phyloP scores from a whole-genome alignment of 2,329 filamentous ascomycete genomes.

The Lachnellula occidentalis region DNA sequence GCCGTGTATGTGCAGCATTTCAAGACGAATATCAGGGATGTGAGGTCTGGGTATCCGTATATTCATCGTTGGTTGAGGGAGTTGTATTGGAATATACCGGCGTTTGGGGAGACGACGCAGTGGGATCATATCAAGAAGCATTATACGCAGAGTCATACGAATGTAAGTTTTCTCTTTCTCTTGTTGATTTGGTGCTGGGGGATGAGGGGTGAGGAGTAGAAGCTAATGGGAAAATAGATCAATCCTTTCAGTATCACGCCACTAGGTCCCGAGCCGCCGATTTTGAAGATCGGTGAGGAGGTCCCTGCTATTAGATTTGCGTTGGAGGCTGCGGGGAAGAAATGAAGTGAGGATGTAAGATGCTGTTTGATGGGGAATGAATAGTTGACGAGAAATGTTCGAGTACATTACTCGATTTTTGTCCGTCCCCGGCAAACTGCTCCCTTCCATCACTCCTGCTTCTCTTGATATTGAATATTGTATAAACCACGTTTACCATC shows the following conservation, averaged over 20 bases:
- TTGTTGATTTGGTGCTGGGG: conserved; percentile 32
- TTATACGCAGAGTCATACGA: conserved; percentile 77
- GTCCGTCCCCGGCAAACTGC: too few species aligned
- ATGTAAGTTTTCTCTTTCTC: conserved; percentile 29
- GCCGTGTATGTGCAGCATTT: conserved; percentile 79
- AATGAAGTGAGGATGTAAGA: conserved; percentile 6
- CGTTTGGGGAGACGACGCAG: conserved; percentile 45
- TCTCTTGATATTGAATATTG: too few species aligned
- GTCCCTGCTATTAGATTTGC: conserved; percentile 50
- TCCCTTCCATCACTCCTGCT: too few species aligned
- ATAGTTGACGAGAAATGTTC: not conserved
- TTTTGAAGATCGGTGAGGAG: conserved; percentile 73
- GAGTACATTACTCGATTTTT: too few species aligned
- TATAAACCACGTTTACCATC: too few species aligned
- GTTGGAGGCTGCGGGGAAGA: conserved; percentile 21
- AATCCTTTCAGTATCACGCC: conserved; percentile 73
- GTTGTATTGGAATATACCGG: conserved; percentile 62
- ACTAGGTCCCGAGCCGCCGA: conserved; percentile 75
- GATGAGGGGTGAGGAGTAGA: conserved; percentile 24
- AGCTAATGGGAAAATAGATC: conserved; percentile 50
- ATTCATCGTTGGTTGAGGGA: conserved; percentile 62
- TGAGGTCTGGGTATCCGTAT: conserved; percentile 47
- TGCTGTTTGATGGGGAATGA: not conserved
- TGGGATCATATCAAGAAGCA: conserved; percentile 63
- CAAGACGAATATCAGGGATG: conserved; percentile 55